Conservation (phyloP, 176 grass and related monocot species). For the Zoysia pacifica region DNA sequence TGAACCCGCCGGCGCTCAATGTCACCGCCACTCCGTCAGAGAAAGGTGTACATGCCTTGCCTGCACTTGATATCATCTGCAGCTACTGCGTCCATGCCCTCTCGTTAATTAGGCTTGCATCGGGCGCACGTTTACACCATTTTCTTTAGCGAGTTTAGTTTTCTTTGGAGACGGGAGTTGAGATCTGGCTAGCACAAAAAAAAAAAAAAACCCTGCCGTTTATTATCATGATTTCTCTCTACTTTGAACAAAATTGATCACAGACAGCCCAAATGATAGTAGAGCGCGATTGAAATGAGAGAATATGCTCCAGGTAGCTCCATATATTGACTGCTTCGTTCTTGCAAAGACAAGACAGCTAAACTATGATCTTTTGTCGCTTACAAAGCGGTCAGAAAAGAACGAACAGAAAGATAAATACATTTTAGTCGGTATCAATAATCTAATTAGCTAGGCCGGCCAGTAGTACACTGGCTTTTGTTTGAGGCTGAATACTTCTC, state of each 20-base stretch:
- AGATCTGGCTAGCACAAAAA: not conserved
- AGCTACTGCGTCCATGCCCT: too few relatives aligned
- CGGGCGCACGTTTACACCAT: not conserved
- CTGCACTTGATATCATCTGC: not conserved
- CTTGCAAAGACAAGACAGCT: not conserved
- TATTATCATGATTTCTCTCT: not conserved
- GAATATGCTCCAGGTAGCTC: not conserved
- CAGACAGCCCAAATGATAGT: not conserved
- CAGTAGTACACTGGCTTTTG: not conserved
- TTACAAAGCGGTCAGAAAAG: not conserved
- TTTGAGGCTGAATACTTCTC: too few relatives aligned
- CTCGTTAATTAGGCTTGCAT: not conserved
- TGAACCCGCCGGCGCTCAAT: slow-evolving; percentile 53
- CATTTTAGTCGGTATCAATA: not conserved
- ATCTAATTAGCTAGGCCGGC: not conserved
- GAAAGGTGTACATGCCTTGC: slow-evolving; percentile 50
- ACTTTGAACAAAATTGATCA: not conserved
- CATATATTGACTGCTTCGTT: not conserved
- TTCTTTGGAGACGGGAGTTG: too few relatives aligned
- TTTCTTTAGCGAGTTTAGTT: not conserved
- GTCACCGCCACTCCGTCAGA: slow-evolving; percentile 46
- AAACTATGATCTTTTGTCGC: not conserved
- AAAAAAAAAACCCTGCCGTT: not conserved
- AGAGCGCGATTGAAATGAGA: not conserved
- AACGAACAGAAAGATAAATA: not conserved